These are phyloP conservation scores for Crithidia mellificae DNA, from an alignment of 208 protist species.

Conservation along the genomic window DNA sequence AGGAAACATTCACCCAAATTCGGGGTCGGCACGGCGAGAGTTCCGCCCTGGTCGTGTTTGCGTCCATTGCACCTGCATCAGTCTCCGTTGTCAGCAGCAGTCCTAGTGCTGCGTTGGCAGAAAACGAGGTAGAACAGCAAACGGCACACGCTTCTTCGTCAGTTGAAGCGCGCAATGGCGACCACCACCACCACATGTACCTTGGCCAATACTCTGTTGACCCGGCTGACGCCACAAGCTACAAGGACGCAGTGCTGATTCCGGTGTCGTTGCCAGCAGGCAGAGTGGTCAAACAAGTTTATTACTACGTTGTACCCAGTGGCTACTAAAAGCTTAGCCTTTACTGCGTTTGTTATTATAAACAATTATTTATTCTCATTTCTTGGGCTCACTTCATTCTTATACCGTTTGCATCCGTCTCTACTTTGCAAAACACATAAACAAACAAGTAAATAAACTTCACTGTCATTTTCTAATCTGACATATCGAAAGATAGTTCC, in stretches of 20 bases:
- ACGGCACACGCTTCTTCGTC: too few species aligned
- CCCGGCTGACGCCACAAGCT: constrained; percentile 7
- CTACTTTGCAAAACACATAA: too few species aligned
- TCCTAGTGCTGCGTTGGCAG: too few species aligned
- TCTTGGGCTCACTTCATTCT: too few species aligned
- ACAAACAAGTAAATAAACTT: too few species aligned
- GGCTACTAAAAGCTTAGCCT: constrained; percentile 8
- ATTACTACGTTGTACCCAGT: constrained; percentile 16
- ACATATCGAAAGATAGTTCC: too few species aligned
- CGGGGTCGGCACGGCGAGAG: constrained; percentile 3
- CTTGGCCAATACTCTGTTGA: constrained; percentile 39
- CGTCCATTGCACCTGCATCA: constrained; percentile 6
- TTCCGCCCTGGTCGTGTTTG: constrained; percentile 36
- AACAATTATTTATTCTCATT: too few species aligned
- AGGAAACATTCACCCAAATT: constrained; percentile 6
- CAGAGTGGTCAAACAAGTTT: constrained; percentile 14
- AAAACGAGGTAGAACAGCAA: too few species aligned
- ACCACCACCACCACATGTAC: constrained; percentile 24
- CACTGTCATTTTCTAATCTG: too few species aligned
- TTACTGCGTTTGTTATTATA: background rate
- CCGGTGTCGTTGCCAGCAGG: constrained; percentile 17
- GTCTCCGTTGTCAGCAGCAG: too few species aligned
- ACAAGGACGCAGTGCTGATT: constrained; percentile 21
- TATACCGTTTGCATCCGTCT: too few species aligned
- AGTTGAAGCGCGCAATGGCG: too few species aligned